Base-by-base conservation (phyloP, 1,284 basidiomycete genomes). In the Salmacisia buchloeana region DNA sequence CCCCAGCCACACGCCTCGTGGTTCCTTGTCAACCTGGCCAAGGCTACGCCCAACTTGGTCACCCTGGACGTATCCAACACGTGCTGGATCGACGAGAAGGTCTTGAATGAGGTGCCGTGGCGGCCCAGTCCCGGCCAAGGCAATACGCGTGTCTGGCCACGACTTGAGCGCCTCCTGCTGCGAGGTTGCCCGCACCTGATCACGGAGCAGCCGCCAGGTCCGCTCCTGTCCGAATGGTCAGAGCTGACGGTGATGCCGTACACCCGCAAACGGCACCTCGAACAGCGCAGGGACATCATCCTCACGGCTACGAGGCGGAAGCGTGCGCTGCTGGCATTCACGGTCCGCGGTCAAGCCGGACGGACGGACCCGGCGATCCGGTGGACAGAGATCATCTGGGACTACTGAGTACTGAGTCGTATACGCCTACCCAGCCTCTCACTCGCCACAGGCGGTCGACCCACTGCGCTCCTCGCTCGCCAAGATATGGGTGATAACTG, bases 301-400 rank as follows among this genome's bases (percentile, higher is more conserved):
- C 27, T 54, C 25, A 31, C 49, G 15, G 49, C 25, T 15, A 9
- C 29, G 13, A 54, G 34, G 5, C 49, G 25, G 12, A 27, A 29
- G 49, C 25, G 29, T 15, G 29, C 49, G 49, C 25, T 33, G 12
- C 49, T 54, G 13, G 25, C 29, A 15, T n/a, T 25, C 13, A n/a
- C n/a, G 12, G 21, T 54, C 12, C 25, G 49, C 3, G 49, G 49
- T 31, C 49, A 54, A 18, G 21, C 9, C 27, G 15, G 15, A 10
- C 9, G 15, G 12, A 54, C 31, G 27, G 49, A 54, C 4, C 29
- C 49, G n/a, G 49, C 49, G 10, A n/a, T 33, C 15, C 49, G 49
- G 29, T 33, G 27, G 15, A 54, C 49, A 18, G 49, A 54, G 25
- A 54, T 54, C 49, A 54, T 54, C 49, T 54, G 49, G 49, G 49